These are phyloP conservation scores for Paraphaeosphaeria sporulosa DNA, from an alignment of 2,329 filamentous ascomycete genomes.

Conservation along the genomic window DNA sequence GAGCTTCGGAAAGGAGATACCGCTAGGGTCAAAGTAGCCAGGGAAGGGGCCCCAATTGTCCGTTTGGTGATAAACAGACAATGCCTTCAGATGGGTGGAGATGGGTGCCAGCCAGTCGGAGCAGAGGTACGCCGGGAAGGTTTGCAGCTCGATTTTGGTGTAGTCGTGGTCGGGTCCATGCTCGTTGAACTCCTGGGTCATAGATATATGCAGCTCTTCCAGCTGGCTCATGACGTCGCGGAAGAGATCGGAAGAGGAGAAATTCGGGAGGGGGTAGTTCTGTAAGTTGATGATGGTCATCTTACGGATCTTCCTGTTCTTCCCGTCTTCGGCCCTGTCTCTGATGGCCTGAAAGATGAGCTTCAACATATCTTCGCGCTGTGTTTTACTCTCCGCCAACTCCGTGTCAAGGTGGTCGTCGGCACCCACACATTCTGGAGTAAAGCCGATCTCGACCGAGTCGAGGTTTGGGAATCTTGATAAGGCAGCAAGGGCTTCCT, in stretches of 20 bases:
- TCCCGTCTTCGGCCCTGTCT: slow-evolving; percentile 7
- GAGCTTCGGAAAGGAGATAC: slow-evolving; percentile 18
- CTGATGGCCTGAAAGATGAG: slow-evolving; percentile 10
- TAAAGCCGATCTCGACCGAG: slow-evolving; percentile 12
- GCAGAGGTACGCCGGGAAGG: slow-evolving; percentile 15
- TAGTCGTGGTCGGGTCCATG: slow-evolving; percentile 17
- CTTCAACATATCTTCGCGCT: slow-evolving; percentile 7
- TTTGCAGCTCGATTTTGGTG: slow-evolving; percentile 17
- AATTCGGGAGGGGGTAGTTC: slow-evolving; percentile 15
- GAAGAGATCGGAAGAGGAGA: slow-evolving; percentile 18
- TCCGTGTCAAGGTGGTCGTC: background rate
- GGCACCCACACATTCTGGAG: slow-evolving; percentile 6
- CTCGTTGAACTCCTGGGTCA: slow-evolving; percentile 18
- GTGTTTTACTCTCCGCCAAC: background rate
- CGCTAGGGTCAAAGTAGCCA: slow-evolving; percentile 16
- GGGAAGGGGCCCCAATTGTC: slow-evolving; percentile 24
- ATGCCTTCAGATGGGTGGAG: slow-evolving; percentile 13
- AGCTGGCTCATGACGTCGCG: slow-evolving; percentile 16
- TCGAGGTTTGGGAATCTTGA: slow-evolving; percentile 8
- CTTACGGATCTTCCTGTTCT: slow-evolving; percentile 18
- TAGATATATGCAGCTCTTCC: slow-evolving; percentile 18
- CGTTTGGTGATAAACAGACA: slow-evolving; percentile 8
- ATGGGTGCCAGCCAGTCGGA: slow-evolving; percentile 18
- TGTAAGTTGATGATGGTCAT: slow-evolving; percentile 20
- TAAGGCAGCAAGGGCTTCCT: background rate